Base-by-base conservation (phyloP, 2,329 filamentous ascomycete genomes). In the Penicillium capsulatum region DNA sequence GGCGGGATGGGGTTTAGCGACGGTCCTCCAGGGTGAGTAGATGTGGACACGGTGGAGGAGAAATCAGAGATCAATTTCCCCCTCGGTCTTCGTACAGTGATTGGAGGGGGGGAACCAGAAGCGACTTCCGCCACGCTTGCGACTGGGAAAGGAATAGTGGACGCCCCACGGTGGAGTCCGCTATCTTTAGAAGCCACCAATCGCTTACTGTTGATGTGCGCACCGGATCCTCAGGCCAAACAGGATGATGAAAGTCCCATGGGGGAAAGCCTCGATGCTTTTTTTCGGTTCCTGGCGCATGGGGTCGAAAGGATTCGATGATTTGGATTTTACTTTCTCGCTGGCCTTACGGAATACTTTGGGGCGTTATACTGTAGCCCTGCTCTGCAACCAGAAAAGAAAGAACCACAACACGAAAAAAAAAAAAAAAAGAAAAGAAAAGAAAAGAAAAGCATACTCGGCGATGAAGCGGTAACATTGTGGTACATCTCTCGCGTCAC, bases 181-280 rank as follows among this genome's bases (percentile, higher is more conserved):
- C 57, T 59, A 59, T 57, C 40, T 57, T 58, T 59, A 58, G 55
- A 47, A 50, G 43, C 34, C 26, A 31, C 50, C 45, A 54, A 54
- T 54, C 14, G 41, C 30, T n/a, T 31, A 11, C 14, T 30, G 42
- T 34, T 27, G 37, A 50, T 34, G 40, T 30, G 29, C n/a, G n/a
- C n/a, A n/a, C n/a, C n/a, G n/a, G n/a, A n/a, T n/a, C n/a, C n/a
- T n/a, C n/a, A n/a, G n/a, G n/a, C n/a, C n/a, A n/a, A n/a, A n/a
- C n/a, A n/a, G n/a, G 38, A 42, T 36, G 38, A 48, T 50, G 29
- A 26, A 42, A 43, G 37, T 36, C 19, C 19, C 9, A 22, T 22
- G 19, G 19, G 19, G 19, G 19, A n/a, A n/a, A n/a, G n/a, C 9
- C 19, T 22, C 19, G 19, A 9, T 22, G 9, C 19, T 28, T 34